Conservation (phyloP, 257 asterid species). For the Linaria vulgaris region DNA sequence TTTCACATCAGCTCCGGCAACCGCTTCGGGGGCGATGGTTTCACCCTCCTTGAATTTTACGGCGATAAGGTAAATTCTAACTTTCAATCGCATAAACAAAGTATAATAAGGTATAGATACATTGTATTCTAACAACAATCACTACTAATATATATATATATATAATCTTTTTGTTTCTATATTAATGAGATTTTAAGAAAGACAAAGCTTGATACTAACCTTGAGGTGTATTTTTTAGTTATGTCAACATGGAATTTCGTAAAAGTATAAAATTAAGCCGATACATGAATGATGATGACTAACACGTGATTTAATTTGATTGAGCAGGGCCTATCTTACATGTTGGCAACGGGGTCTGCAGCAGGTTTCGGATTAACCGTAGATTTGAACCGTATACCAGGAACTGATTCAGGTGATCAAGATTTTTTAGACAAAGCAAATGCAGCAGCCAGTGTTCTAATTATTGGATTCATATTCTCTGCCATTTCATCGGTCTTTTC, state of each 20-base stretch:
- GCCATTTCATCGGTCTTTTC: conserved; percentile 44
- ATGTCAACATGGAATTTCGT: no score
- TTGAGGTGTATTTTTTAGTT: no score
- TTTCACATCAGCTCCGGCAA: conserved; percentile 42
- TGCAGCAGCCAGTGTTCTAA: conserved; percentile 41
- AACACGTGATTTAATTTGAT: no score
- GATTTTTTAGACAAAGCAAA: conserved; percentile 38
- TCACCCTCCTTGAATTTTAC: conserved; percentile 37
- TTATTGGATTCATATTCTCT: conserved; percentile 38
- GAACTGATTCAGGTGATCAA: background rate
- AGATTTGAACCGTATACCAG: conserved; percentile 29
- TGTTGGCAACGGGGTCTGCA: conserved; percentile 52
- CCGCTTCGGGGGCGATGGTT: conserved; percentile 45
- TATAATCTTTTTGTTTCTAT: no score
- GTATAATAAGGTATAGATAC: no score
- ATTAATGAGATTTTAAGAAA: no score
- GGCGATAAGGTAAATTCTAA: conserved; percentile 39
- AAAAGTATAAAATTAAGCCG: no score
- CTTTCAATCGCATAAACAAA: no score
- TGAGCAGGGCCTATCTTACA: conserved; percentile 33
- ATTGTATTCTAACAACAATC: no score
- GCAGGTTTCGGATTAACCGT: conserved; percentile 53
- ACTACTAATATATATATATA: no score
- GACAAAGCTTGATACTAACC: no score
- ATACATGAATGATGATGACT: no score